Base-by-base conservation (phyloP, 352 stramenopile species). In the Phytophthora citrophthora region DNA sequence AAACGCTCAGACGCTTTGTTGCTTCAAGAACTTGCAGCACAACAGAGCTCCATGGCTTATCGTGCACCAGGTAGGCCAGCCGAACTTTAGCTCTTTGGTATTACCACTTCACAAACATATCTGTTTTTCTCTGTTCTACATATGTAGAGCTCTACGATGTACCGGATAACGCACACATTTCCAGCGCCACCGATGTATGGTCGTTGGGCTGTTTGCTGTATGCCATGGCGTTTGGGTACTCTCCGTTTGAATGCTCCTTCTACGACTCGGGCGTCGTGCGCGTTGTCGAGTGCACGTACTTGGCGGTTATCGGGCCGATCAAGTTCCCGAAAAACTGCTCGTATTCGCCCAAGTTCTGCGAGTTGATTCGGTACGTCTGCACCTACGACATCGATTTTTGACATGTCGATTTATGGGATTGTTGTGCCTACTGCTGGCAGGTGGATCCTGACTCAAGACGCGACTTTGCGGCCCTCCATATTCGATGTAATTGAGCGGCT, bases 141-240 rank as follows among this genome's bases (percentile, higher is more conserved):
- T 10, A 34, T 7, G 26, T 13, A 90, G 90, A 97, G 52, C 81
- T 97, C 5, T 97, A 96, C 61, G 89, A 97, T 46, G 90, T 96
- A 10, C 81, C 78, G 1, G 87, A 90, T 50, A 76, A 82, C 31
- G 68, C 79, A 0, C 63, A 81, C 29, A 87, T 97, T 61, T 88
- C 91, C 10, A 82, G 78, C 39, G 61, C 74, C 24, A 96, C 88
- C 0, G 90, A 97, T 50, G 89, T 97, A 3, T 97, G 89, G 89
- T 94, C 86, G 9, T 75, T 97, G n/a, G 90, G 90, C 4, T 96
- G 88, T 60, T 70, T 96, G 36, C 68, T 97, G 24, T 97, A 89
- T 64, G 83, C 89, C 24, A 92, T 96, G 76, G 85, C 86, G 36
- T 96, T 96, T 61, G 90, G 90, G 5, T 96, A 96, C 62, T 95